Conservation (phyloP, 371 early-diverging fungal species). For the Apophysomyces ossiformis region DNA sequence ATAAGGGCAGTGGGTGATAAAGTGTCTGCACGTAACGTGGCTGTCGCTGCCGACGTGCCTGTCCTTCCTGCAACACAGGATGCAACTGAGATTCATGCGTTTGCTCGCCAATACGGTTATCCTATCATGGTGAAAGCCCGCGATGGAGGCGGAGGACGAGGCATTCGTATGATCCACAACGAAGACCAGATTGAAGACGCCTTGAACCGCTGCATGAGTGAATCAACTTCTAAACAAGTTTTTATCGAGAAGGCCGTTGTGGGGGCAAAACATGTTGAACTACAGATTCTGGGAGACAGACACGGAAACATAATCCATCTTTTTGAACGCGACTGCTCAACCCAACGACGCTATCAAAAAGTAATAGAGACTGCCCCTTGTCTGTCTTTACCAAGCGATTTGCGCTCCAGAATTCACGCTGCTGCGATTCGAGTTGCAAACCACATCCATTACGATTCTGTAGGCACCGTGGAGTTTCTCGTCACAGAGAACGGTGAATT, state of each 20-base stretch:
- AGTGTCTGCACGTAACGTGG: slow-evolving; percentile 59
- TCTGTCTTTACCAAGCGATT: slow-evolving; percentile 23
- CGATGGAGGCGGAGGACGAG: slow-evolving; percentile 92
- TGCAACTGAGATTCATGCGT: slow-evolving; percentile 26
- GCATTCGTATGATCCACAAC: slow-evolving; percentile 72
- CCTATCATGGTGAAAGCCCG: slow-evolving; percentile 90
- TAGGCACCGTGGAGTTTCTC: slow-evolving; percentile 86
- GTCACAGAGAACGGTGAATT: slow-evolving; percentile 58
- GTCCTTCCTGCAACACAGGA: slow-evolving; percentile 38
- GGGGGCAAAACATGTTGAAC: slow-evolving; percentile 88
- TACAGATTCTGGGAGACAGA: slow-evolving; percentile 81
- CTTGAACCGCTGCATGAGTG: slow-evolving; percentile 37
- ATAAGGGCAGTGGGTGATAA: slow-evolving; percentile 96
- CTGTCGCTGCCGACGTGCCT: slow-evolving; percentile 37
- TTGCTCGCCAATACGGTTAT: slow-evolving; percentile 57
- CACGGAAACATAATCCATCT: slow-evolving; percentile 77
- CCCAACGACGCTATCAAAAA: slow-evolving; percentile 88
- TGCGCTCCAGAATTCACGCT: slow-evolving; percentile 30
- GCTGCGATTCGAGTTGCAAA: slow-evolving; percentile 34
- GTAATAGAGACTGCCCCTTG: slow-evolving; percentile 66
- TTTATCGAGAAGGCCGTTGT: slow-evolving; percentile 87
- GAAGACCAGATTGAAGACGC: slow-evolving; percentile 28
- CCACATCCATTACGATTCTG: slow-evolving; percentile 41
- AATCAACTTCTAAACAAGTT: slow-evolving; percentile 45
- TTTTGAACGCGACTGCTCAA: slow-evolving; percentile 87